Conservation (phyloP, 805 yeast genomes). For the Barnettozyma sucrosica region DNA sequence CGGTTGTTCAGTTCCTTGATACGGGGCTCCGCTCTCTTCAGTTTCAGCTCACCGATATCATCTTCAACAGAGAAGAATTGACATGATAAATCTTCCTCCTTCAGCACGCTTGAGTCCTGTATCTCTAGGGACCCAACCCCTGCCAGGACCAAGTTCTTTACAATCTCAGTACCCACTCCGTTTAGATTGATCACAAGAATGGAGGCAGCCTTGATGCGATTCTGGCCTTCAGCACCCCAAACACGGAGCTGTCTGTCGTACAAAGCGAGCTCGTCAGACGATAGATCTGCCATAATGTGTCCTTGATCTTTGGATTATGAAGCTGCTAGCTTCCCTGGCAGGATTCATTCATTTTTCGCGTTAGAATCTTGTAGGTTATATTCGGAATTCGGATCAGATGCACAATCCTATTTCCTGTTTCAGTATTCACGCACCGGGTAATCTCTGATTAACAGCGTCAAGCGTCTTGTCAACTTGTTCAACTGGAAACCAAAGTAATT, state of each 20-base stretch:
- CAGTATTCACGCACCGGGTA: background rate
- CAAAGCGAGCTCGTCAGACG: conserved; percentile 76
- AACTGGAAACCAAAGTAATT: background rate
- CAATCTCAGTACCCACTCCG: conserved; percentile 74
- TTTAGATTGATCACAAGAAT: conserved; percentile 68
- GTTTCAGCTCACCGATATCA: conserved; percentile 51
- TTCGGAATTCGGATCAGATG: background rate
- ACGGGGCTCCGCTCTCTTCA: conserved; percentile 47
- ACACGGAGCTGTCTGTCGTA: conserved; percentile 92
- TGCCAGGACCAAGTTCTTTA: conserved; percentile 80
- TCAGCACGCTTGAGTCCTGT: conserved; percentile 49
- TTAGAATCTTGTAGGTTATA: background rate
- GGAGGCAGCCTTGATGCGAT: conserved; percentile 62
- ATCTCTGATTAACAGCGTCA: background rate
- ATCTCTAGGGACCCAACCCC: conserved; percentile 81
- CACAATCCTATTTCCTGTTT: background rate
- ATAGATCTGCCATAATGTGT: conserved; percentile 17
- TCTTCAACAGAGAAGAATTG: conserved; percentile 64
- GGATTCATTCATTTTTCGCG: background rate
- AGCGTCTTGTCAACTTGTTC: background rate
- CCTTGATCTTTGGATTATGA: no score
- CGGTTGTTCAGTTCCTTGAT: conserved; percentile 76
- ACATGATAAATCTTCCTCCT: conserved; percentile 58
- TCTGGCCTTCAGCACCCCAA: conserved; percentile 95
- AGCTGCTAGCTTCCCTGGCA: no score